Conservation (phyloP, 177 flowering plant genomes). For the Vitis hybrid region DNA sequence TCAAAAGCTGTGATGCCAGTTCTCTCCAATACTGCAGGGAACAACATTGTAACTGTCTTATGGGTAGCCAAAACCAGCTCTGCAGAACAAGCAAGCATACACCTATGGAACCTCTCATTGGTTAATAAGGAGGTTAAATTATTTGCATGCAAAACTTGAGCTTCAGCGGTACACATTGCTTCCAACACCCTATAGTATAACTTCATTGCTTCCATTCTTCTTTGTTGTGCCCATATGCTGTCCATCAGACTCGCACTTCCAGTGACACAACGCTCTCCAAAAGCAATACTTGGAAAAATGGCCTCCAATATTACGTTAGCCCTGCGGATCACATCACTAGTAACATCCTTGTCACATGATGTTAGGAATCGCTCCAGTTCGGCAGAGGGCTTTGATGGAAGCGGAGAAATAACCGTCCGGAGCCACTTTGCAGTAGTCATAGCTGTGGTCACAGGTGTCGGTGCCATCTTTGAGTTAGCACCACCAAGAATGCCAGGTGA, state of each 20-base stretch:
- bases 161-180: slow-evolving; percentile 90
- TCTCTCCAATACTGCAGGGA: slow-evolving; percentile 93
- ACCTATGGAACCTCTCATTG: slow-evolving; percentile 97
- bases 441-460: slow-evolving; percentile 94
- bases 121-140: slow-evolving; percentile 86
- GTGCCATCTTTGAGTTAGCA: slow-evolving; percentile 47
- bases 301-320: slow-evolving; percentile 87
- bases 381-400: slow-evolving; percentile 78
- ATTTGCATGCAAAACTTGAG: slow-evolving; percentile 65
- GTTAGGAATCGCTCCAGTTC: slow-evolving; percentile 63
- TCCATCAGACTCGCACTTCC: slow-evolving; percentile 80
- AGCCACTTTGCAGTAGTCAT: slow-evolving; percentile 99
- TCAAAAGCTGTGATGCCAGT: slow-evolving; percentile 99
- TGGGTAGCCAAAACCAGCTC: slow-evolving; percentile 95
- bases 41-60: slow-evolving; percentile 92
- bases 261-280: slow-evolving; percentile 56
- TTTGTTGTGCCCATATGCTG: slow-evolving; percentile 91
- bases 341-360: slow-evolving; percentile 81
- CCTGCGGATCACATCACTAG: slow-evolving; percentile 68
- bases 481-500: slow-evolving; percentile 52
- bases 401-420: slow-evolving; percentile 76
- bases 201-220: slow-evolving; percentile 82
- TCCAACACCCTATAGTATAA: slow-evolving; percentile 87
- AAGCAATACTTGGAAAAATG: slow-evolving; percentile 80
- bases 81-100: slow-evolving; percentile 99